These are phyloP conservation scores for Sporothrix luriei DNA, from an alignment of 2,329 filamentous ascomycete genomes.

Conservation along the genomic window DNA sequence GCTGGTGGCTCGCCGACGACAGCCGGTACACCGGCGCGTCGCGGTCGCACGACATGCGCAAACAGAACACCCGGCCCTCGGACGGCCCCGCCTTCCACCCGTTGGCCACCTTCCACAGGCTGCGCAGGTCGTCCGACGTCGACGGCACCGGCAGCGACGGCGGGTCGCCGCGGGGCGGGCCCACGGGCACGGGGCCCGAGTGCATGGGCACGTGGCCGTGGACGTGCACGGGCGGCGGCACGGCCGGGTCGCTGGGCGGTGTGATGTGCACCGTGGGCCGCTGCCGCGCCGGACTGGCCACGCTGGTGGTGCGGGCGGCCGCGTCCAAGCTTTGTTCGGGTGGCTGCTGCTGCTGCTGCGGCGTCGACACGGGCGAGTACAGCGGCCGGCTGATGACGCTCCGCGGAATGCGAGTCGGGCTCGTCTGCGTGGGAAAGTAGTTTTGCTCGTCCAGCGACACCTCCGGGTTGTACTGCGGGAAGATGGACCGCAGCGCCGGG, in stretches of 20 bases:
- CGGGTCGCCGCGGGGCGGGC: constrained; percentile 7
- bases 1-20: constrained; percentile 62
- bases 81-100: constrained; percentile 66
- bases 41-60: constrained; percentile 58
- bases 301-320: background rate
- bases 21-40: constrained; percentile 69
- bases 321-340: constrained; percentile 21
- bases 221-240: constrained; percentile 8
- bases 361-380: constrained; percentile 52
- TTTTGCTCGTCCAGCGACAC: constrained; percentile 67
- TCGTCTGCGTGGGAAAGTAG: constrained; percentile 69
- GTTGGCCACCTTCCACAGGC: constrained; percentile 69
- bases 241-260: background rate
- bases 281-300: background rate
- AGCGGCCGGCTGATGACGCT: constrained; percentile 67
- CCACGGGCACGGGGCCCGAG: constrained; percentile 1
- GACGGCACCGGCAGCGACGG: constrained; percentile 45
- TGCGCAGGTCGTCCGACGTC: constrained; percentile 63
- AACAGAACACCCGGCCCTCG: constrained; percentile 62
- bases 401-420: constrained; percentile 64
- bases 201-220: background rate
- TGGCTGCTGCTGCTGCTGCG: constrained; percentile 26
- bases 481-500: constrained; percentile 68
- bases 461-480: constrained; percentile 71
- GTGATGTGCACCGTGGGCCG: constrained; percentile 5